phyloP scores from a whole-genome alignment of 805 yeast species.

The Wickerhamiella nectarea region DNA sequence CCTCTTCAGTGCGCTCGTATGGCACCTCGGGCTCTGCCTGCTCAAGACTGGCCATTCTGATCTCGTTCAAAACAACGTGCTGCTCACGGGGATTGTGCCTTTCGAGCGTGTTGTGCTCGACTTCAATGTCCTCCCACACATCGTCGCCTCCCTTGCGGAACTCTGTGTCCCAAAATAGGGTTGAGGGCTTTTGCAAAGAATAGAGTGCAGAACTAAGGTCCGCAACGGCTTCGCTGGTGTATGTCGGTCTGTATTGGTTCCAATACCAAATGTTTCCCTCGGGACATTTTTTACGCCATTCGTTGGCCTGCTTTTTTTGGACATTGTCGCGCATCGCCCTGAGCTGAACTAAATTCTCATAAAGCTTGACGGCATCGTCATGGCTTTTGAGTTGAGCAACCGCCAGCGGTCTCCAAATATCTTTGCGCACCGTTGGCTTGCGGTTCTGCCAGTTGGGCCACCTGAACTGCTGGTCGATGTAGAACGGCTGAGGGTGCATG shows the following conservation, averaged over 20 bases:
- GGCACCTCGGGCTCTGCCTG: slow-evolving; percentile 10
- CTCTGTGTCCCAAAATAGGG: slow-evolving; percentile 66
- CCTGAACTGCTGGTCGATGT: slow-evolving; percentile 56
- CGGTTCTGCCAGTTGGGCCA: slow-evolving; percentile 85
- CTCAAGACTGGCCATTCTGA: slow-evolving; percentile 15
- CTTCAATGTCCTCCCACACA: slow-evolving; percentile 50
- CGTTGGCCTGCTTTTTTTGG: slow-evolving; percentile 43
- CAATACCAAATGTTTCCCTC: slow-evolving; percentile 77
- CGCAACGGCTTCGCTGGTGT: slow-evolving; percentile 81
- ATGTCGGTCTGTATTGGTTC: slow-evolving; percentile 81
- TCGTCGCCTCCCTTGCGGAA: slow-evolving; percentile 77
- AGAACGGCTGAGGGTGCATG: slow-evolving; percentile 36
- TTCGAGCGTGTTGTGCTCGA: slow-evolving; percentile 46
- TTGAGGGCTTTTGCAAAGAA: slow-evolving; percentile 35
- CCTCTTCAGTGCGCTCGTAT: slow-evolving; percentile 9
- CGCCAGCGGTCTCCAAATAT: slow-evolving; percentile 83
- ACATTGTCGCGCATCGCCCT: slow-evolving; percentile 58
- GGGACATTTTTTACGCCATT: slow-evolving; percentile 54
- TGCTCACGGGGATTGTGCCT: slow-evolving; percentile 51
- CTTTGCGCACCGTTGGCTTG: slow-evolving; percentile 66
- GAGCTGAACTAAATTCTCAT: slow-evolving; percentile 58
- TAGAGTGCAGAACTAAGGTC: slow-evolving; percentile 64
- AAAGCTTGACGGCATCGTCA: slow-evolving; percentile 56
- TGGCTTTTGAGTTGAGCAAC: slow-evolving; percentile 36
- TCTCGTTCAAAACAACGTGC: slow-evolving; percentile 46